phyloP scores from a whole-genome alignment of 164 flowering plant species.

The Aristolochia contorta region DNA sequence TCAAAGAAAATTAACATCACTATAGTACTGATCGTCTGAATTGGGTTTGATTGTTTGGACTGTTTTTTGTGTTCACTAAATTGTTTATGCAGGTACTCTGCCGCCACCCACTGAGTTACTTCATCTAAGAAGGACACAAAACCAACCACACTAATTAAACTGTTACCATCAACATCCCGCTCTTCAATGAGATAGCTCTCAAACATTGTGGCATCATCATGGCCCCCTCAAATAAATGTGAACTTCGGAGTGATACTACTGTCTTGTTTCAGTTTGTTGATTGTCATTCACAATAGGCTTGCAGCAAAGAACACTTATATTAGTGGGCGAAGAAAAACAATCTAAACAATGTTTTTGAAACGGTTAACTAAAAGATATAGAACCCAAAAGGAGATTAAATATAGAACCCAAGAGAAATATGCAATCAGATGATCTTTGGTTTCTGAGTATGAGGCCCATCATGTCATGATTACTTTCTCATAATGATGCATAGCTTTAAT shows the following conservation, averaged over 20 bases:
- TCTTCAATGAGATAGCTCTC: conserved; percentile 94
- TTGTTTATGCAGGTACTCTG: conserved; percentile 52
- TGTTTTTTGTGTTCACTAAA: too few relatives aligned
- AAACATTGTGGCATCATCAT: conserved; percentile 76
- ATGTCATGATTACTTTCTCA: too few relatives aligned
- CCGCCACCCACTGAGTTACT: conserved; percentile 49
- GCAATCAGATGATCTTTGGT: too few relatives aligned
- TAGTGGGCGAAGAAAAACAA: background rate
- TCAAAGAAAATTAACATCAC: too few relatives aligned
- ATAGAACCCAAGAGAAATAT: too few relatives aligned
- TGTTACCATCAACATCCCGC: conserved; percentile 85
- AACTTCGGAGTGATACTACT: conserved; percentile 92
- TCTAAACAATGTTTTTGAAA: too few relatives aligned
- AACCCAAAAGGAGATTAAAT: too few relatives aligned
- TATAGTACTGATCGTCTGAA: too few relatives aligned
- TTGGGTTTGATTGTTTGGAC: too few relatives aligned
- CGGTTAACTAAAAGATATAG: too few relatives aligned
- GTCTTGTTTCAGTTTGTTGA: conserved; percentile 85
- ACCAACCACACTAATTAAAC: conserved; percentile 70
- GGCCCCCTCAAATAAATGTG: conserved; percentile 71
- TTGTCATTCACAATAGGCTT: conserved; percentile 72
- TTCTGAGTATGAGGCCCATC: too few relatives aligned
- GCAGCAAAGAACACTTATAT: conserved; percentile 7
- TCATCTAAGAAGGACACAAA: conserved; percentile 90
- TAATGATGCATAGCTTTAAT: too few relatives aligned